A percentile compares a stretch with the other conserved stretches of the same genome.
Conservation (phyloP, 2,329 filamentous ascomycete genomes). For the Pseudogymnoascus sp. region DNA sequence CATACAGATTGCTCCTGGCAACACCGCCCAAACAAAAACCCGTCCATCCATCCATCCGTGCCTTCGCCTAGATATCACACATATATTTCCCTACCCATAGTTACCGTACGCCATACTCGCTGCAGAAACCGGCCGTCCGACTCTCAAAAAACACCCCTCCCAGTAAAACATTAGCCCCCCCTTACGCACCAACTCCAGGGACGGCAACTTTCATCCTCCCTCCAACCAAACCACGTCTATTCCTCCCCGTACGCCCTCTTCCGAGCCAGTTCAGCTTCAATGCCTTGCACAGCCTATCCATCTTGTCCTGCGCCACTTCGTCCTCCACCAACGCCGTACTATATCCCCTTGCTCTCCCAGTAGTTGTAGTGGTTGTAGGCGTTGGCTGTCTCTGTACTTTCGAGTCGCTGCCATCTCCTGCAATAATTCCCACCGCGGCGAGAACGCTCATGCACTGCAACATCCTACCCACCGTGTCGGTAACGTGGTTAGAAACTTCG, state of each 20-base stretch:
- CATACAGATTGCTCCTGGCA: background rate
- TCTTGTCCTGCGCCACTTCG: conserved; percentile 68
- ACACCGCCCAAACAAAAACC: background rate
- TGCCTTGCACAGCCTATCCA: conserved; percentile 76
- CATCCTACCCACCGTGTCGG: conserved; percentile 91
- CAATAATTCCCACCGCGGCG: conserved; percentile 54
- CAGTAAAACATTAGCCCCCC: background rate
- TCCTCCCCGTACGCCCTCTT: conserved; percentile 78
- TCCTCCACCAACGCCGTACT: conserved; percentile 39
- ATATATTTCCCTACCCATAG: background rate
- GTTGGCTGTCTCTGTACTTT: background rate
- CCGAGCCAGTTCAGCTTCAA: conserved; percentile 97
- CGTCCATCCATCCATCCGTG: background rate
- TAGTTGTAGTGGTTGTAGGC: conserved; percentile 1
- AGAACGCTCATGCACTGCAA: conserved; percentile 92
- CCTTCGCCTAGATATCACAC: background rate
- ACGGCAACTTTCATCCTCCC: conserved; percentile 23
- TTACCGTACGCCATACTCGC: conserved; percentile 5
- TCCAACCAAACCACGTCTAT: conserved; percentile 76
- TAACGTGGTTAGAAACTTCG: conserved; percentile 66
- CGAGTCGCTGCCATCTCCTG: conserved; percentile 16
- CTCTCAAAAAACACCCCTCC: background rate
- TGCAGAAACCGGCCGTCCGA: background rate
- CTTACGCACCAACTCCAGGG: conserved; percentile 1
- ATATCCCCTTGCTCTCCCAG: conserved; percentile 21